phyloP scores from a whole-genome alignment of 805 yeast species.

The Isabelozyma gotoi region DNA sequence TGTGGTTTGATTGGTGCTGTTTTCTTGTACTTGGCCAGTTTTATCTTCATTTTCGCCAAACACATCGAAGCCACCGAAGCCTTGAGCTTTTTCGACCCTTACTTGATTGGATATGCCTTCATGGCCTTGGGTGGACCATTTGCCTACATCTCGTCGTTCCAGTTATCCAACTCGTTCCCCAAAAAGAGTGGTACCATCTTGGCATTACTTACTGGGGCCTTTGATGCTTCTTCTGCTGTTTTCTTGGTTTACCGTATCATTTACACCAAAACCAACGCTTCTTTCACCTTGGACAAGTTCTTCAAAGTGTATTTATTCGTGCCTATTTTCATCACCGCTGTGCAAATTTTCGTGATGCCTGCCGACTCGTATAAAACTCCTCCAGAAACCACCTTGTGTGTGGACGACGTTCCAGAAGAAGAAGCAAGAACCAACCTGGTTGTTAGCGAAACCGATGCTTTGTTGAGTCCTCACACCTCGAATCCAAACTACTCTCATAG shows the following conservation, averaged over 20 bases:
- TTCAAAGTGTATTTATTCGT: slow-evolving; percentile 48
- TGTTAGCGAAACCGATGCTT: slow-evolving; percentile 22
- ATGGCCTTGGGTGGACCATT: slow-evolving; percentile 63
- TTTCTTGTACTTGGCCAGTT: slow-evolving; percentile 46
- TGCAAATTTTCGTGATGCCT: slow-evolving; percentile 50
- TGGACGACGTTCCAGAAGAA: slow-evolving; percentile 16
- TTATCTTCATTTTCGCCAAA: slow-evolving; percentile 45
- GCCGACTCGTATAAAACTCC: slow-evolving; percentile 47
- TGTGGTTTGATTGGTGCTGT: slow-evolving; percentile 54
- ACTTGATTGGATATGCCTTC: slow-evolving; percentile 48
- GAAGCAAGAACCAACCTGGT: background rate
- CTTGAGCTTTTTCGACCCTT: slow-evolving; percentile 43
- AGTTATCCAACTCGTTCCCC: slow-evolving; percentile 57
- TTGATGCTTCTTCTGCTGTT: slow-evolving; percentile 89
- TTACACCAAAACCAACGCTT: slow-evolving; percentile 29
- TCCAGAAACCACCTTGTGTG: slow-evolving; percentile 25
- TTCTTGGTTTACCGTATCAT: slow-evolving; percentile 52
- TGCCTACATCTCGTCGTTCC: slow-evolving; percentile 55
- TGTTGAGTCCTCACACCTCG: slow-evolving; percentile 13
- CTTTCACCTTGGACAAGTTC: slow-evolving; percentile 42
- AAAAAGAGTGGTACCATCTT: slow-evolving; percentile 50
- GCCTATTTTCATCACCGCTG: slow-evolving; percentile 48
- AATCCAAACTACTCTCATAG: slow-evolving; percentile 19
- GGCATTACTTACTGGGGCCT: slow-evolving; percentile 79
- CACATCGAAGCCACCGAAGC: slow-evolving; percentile 12